phyloP scores from a whole-genome alignment of 495 filamentous ascomycete species.

The Amniculicola lignicola region DNA sequence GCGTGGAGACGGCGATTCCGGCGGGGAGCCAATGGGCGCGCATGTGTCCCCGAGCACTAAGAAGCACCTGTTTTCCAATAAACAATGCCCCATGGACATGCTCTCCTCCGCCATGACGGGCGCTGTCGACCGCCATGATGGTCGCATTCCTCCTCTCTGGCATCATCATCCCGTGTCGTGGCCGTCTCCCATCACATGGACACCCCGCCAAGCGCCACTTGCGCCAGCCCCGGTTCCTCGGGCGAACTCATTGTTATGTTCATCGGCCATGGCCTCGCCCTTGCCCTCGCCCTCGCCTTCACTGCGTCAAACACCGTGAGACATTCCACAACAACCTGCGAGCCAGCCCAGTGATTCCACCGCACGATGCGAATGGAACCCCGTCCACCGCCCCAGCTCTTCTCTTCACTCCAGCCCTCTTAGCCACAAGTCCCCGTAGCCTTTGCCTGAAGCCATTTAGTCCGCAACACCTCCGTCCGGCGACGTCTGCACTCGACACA shows the following conservation, averaged over 20 bases:
- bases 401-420: neutral
- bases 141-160: no score
- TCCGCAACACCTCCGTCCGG: slow-evolving; percentile 2
- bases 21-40: no score
- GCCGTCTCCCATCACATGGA: slow-evolving; percentile 25
- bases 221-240: slow-evolving; percentile 5
- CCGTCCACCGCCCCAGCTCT: slow-evolving; percentile 2
- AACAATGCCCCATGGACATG: no score
- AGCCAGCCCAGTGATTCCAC: neutral
- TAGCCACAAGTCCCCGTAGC: neutral
- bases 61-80: no score
- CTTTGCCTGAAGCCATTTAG: slow-evolving; percentile 6
- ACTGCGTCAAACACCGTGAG: slow-evolving; percentile 11
- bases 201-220: slow-evolving; percentile 11
- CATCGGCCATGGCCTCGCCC: neutral
- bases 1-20: no score
- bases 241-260: slow-evolving; percentile 15
- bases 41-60: no score
- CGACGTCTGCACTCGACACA: slow-evolving; percentile 5
- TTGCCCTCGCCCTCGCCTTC: neutral
- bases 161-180: no score
- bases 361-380: slow-evolving; percentile 21
- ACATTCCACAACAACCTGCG: slow-evolving; percentile 6
- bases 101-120: no score
- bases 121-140: no score